Evolutionary conservation across 331 rosid genomes (phyloP), one percentile per base, ranked within the genome.

Genomic region (Dryas integrifolia): DNA sequence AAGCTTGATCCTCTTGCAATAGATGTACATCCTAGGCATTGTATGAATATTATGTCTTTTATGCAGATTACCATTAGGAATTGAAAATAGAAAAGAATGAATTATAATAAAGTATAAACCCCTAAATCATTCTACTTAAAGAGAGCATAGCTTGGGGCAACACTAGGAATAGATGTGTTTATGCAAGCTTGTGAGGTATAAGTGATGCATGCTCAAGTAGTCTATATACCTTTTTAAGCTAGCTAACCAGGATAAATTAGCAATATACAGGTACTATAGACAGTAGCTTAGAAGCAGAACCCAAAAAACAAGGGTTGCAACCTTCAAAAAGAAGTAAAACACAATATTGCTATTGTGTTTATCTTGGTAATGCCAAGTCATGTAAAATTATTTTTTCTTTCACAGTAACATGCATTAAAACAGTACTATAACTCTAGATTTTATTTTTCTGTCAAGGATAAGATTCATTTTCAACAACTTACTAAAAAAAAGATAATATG

Each of bases 61-160:
- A n/a, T 9, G 38, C 72, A 38, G 49, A 15, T 68, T 68, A 4
- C 58, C 30, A 18, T 46, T 65, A 13, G n/a, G 43, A 65, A 30
- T 30, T 30, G 3, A 46, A 64, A 3, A 3, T 2, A n/a, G 40
- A 21, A 65, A 65, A 14, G 10, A 6, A 13, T 26, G 41, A 65
- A 65, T 26, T 12, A 21, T 12, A 46, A 12, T 47, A 30, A 30
- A 30, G 35, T 30, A 30, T 30, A 3, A 65, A 65, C 56, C 70
- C 53, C 56, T 46, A 65, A 24, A 10, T 18, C 12, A 52, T 45
- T 52, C 50, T 69, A 35, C 12, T 16, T 39, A 69, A 51, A 52
- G 49, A 51, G 60, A 69, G 62, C 61, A 69, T 69, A 69, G 35
- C 50, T 8, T 51, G 73, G 58, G 73, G 40, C 58, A 69, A 69